Percentiles rank a stretch among this genome's conserved stretches.
These are phyloP conservation scores for Citrus inodora DNA, from an alignment of 345 rosid species.

Conservation along the genomic window DNA sequence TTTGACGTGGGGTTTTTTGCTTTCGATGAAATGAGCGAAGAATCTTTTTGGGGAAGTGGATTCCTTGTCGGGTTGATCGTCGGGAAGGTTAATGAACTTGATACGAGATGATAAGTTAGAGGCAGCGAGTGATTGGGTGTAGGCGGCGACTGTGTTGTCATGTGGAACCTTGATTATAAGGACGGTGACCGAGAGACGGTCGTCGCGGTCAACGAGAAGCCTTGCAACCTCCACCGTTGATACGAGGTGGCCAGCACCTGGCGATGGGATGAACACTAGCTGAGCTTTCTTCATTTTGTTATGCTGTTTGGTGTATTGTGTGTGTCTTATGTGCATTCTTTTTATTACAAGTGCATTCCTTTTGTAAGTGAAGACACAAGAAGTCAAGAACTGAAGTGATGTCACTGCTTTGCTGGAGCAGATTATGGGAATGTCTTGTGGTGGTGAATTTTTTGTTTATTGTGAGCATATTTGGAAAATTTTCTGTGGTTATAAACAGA, in stretches of 20 bases:
- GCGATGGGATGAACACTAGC: slow-evolving; percentile 46
- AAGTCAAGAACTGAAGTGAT: no score
- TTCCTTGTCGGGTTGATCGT: neutral
- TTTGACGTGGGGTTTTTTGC: slow-evolving; percentile 31
- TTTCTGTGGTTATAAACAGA: no score
- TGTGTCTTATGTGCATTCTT: no score
- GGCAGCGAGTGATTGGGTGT: slow-evolving; percentile 2
- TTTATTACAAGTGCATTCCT: neutral
- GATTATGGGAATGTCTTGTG: no score
- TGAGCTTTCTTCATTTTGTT: slow-evolving; percentile 20
- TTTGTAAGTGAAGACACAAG: neutral
- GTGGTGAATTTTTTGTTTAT: no score
- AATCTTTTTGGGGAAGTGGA: neutral
- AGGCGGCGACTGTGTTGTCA: neutral
- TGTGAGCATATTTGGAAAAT: no score
- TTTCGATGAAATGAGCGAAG: slow-evolving; percentile 8
- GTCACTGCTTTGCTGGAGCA: no score
- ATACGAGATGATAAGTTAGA: slow-evolving; percentile 26
- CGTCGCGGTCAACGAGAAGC: slow-evolving; percentile 36
- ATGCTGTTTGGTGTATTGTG: no score
- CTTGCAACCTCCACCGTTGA: slow-evolving; percentile 40
- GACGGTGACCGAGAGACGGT: slow-evolving; percentile 44
- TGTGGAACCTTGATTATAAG: slow-evolving; percentile 24
- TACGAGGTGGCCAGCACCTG: slow-evolving; percentile 48
- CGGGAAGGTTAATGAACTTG: slow-evolving; percentile 34